These are phyloP conservation scores for Cutaneotrichosporon sp. DNA, from an alignment of 1,284 basidiomycete species.

Conservation along the genomic window DNA sequence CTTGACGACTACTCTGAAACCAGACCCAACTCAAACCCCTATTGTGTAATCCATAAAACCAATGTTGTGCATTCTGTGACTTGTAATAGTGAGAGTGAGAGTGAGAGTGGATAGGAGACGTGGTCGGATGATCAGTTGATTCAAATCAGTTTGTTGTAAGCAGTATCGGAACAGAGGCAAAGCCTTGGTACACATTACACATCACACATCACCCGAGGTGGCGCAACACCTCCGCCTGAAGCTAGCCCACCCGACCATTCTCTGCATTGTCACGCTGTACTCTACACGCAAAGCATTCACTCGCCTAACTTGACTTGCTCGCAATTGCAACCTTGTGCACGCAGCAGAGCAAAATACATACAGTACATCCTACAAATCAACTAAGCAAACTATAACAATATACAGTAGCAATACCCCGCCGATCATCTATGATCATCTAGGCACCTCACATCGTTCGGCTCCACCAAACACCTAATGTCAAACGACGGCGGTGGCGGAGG, in stretches of 20 bases:
- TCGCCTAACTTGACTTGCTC: no score
- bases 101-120: no score
- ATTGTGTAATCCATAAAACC: background rate
- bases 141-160: no score
- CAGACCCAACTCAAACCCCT: background rate
- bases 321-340: no score
- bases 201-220: no score
- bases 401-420: background rate
- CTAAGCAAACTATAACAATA: no score
- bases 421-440: background rate
- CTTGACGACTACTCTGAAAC: background rate
- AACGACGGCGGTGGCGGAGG: background rate
- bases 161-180: background rate
- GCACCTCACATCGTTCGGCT: background rate
- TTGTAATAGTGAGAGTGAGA: background rate
- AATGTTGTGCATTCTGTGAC: slow-evolving; percentile 5
- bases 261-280: no score
- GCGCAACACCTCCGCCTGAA: background rate
- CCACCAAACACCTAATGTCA: background rate
- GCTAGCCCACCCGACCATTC: background rate
- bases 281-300: no score
- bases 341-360: background rate
- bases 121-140: no score
- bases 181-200: no score
- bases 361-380: background rate